A percentile compares a stretch with the other conserved stretches of the same genome.
These are phyloP conservation scores for Pseudogymnoascus sp. DNA, from an alignment of 2,329 filamentous ascomycete species.

Conservation along the genomic window DNA sequence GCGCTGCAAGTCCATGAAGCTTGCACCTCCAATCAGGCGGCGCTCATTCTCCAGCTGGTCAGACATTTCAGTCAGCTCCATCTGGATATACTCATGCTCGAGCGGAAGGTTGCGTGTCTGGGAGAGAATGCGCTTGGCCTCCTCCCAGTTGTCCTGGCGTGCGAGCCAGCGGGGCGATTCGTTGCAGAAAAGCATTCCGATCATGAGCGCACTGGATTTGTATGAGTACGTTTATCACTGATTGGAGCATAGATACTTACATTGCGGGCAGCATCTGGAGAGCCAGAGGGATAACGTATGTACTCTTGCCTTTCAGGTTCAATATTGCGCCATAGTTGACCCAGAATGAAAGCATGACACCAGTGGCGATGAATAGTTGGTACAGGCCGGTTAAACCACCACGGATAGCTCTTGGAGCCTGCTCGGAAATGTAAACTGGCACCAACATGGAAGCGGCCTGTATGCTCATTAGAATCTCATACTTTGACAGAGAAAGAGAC, in stretches of 20 bases:
- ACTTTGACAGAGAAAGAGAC: slow-evolving; percentile 41
- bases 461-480: slow-evolving; percentile 43
- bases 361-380: slow-evolving; percentile 37
- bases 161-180: slow-evolving; percentile 60
- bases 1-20: slow-evolving; percentile 42
- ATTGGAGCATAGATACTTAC: slow-evolving; percentile 17
- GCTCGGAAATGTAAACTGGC: slow-evolving; percentile 40
- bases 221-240: not conserved
- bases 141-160: slow-evolving; percentile 58
- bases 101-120: slow-evolving; percentile 42
- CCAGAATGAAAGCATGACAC: slow-evolving; percentile 39
- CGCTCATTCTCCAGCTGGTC: slow-evolving; percentile 40
- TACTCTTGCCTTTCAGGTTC: slow-evolving; percentile 38
- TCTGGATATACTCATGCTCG: slow-evolving; percentile 44
- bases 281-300: slow-evolving; percentile 53
- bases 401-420: slow-evolving; percentile 42
- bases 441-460: slow-evolving; percentile 33
- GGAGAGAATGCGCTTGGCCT: slow-evolving; percentile 46
- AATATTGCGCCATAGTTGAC: slow-evolving; percentile 45
- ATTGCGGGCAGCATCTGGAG: slow-evolving; percentile 57
- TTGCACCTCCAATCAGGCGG: slow-evolving; percentile 39
- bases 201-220: slow-evolving; percentile 36
- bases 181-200: slow-evolving; percentile 52
- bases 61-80: slow-evolving; percentile 38
- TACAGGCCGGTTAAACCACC: slow-evolving; percentile 43